A percentile compares a stretch with the other conserved stretches of the same genome.
Conservation (phyloP, 495 filamentous ascomycete species). For the Trichoderma orchidacearum region DNA sequence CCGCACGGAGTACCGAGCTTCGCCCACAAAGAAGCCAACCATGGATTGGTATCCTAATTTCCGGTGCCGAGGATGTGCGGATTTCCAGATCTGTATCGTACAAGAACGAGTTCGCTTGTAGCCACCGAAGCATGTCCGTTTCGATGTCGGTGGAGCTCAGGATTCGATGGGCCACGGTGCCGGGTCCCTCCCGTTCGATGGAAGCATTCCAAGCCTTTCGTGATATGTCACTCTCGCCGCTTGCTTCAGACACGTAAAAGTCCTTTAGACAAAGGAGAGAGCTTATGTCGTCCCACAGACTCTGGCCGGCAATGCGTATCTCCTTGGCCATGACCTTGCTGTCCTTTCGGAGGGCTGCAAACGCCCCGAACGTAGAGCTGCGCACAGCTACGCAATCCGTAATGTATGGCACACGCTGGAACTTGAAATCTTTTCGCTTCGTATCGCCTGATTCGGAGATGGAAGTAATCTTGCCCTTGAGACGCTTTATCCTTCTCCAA, state of each 20-base stretch:
- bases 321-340: slow-evolving; percentile 69
- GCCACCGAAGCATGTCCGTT: slow-evolving; percentile 30
- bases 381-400: slow-evolving; percentile 72
- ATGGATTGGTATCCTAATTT: slow-evolving; percentile 65
- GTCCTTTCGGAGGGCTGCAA: slow-evolving; percentile 76
- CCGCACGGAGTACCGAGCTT: slow-evolving; percentile 52
- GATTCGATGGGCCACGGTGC: slow-evolving; percentile 28
- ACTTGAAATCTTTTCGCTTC: slow-evolving; percentile 80
- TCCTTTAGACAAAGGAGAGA: slow-evolving; percentile 49
- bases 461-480: slow-evolving; percentile 61
- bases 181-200: slow-evolving; percentile 15
- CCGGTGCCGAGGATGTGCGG: slow-evolving; percentile 43
- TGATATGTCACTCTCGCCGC: slow-evolving; percentile 13
- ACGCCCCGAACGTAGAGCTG: slow-evolving; percentile 78
- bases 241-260: slow-evolving; percentile 22
- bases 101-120: slow-evolving; percentile 18
- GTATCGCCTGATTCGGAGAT: slow-evolving; percentile 31
- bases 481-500: slow-evolving; percentile 72
- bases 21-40: slow-evolving; percentile 63
- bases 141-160: slow-evolving; percentile 44
- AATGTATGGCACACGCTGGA: slow-evolving; percentile 73
- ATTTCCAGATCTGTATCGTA: slow-evolving; percentile 30
- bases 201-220: slow-evolving; percentile 20
- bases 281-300: slow-evolving; percentile 61
- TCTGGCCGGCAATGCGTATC: slow-evolving; percentile 45